These are phyloP conservation scores for Rosa multiflora DNA, from an alignment of 306 rosid species.

Conservation along the genomic window DNA sequence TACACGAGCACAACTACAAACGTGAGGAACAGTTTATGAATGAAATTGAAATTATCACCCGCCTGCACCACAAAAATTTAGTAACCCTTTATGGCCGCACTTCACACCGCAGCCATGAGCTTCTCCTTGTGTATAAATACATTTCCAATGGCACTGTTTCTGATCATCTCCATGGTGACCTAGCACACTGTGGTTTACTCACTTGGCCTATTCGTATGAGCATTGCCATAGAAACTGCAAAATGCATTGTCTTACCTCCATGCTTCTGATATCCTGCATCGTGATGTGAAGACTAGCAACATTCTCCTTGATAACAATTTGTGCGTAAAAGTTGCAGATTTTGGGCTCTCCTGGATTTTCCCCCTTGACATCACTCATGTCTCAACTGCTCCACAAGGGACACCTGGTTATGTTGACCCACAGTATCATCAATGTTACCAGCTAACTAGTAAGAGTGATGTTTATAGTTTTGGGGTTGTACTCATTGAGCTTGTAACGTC, in stretches of 20 bases:
- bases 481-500: slow-evolving; percentile 70
- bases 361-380: slow-evolving; percentile 61
- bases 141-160: slow-evolving; percentile 73
- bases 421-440: slow-evolving; percentile 62
- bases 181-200: slow-evolving; percentile 34
- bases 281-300: slow-evolving; percentile 78
- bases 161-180: slow-evolving; percentile 67
- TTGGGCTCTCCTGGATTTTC: slow-evolving; percentile 68
- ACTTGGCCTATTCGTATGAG: slow-evolving; percentile 60
- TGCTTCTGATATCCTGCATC: slow-evolving; percentile 68
- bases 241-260: slow-evolving; percentile 67
- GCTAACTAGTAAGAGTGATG: slow-evolving; percentile 74
- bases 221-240: slow-evolving; percentile 69
- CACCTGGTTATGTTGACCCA: slow-evolving; percentile 76
- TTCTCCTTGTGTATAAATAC: slow-evolving; percentile 72
- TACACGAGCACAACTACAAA: slow-evolving; percentile 56
- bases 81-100: slow-evolving; percentile 82
- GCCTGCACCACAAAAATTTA: slow-evolving; percentile 58
- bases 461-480: slow-evolving; percentile 73
- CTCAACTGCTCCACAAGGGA: slow-evolving; percentile 81
- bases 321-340: slow-evolving; percentile 69
- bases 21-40: slow-evolving; percentile 57
- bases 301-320: slow-evolving; percentile 55
- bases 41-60: slow-evolving; percentile 60
- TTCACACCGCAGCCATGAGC: slow-evolving; percentile 54